phyloP scores from a whole-genome alignment of 2,329 filamentous ascomycete species.

The Septoria petroselini region DNA sequence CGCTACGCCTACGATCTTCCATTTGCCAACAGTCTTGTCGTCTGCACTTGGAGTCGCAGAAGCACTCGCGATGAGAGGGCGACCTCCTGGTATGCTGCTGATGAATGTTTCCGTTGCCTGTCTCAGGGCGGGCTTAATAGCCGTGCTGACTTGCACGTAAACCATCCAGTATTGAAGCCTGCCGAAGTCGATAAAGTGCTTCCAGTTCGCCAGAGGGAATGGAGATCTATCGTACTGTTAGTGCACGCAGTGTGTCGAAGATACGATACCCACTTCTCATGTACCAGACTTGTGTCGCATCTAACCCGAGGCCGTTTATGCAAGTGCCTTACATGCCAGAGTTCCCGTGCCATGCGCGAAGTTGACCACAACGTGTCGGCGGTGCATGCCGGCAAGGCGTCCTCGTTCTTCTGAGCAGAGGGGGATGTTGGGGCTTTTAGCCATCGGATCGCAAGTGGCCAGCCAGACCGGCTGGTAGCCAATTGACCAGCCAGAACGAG shows the following conservation, averaged over 20 bases:
- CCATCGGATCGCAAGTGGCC: neutral
- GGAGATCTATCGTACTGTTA: no score
- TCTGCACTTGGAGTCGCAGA: neutral
- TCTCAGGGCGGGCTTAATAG: neutral
- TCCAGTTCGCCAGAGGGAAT: neutral
- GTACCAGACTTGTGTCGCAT: neutral
- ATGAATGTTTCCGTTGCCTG: neutral
- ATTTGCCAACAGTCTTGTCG: neutral
- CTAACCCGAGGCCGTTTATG: neutral
- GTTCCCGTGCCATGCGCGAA: neutral
- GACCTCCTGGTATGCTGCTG: neutral
- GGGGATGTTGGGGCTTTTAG: neutral
- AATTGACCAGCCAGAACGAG: neutral
- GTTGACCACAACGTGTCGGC: neutral
- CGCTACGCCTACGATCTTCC: neutral
- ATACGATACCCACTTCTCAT: neutral
- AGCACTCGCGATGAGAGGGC: neutral
- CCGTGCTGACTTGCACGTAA: neutral
- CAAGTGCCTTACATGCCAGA: neutral
- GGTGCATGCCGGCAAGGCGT: neutral
- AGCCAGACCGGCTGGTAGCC: neutral
- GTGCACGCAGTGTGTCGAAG: no score
- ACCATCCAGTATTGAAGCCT: slow-evolving; percentile 1
- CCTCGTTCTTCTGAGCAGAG: neutral
- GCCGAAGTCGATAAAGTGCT: neutral